Evolutionary conservation across 306 rosid species (phyloP).

Genomic region (Begonia loranthoides): DNA sequence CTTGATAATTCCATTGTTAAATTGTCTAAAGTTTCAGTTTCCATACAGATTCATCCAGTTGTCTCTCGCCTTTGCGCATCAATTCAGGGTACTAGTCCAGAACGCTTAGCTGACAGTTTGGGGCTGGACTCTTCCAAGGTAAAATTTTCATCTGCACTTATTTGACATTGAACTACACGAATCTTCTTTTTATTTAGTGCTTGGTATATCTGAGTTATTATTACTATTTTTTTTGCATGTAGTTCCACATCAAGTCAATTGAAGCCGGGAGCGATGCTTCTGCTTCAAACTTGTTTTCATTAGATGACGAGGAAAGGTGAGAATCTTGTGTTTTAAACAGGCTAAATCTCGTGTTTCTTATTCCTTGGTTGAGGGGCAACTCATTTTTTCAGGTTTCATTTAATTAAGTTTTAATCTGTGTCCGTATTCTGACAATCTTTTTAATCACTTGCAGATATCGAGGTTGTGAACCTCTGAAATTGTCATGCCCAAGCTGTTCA

Average conservation of each 20-base stretch:
- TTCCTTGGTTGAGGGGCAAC: not conserved
- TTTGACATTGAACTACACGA: not conserved
- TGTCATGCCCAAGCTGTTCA: conserved; percentile 85
- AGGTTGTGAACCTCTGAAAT: conserved; percentile 59
- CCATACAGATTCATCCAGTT: conserved; percentile 81
- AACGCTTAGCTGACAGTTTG: conserved; percentile 85
- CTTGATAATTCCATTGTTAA: conserved; percentile 5
- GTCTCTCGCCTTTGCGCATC: conserved; percentile 94
- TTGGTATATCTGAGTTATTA: conserved; percentile 1
- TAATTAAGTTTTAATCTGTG: conserved; percentile 1
- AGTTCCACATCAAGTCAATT: conserved; percentile 66
- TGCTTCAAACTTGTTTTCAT: conserved; percentile 36
- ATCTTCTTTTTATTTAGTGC: too few relatives aligned
- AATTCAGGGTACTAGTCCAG: conserved; percentile 92
- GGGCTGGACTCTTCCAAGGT: conserved; percentile 94
- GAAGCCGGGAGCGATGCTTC: conserved; percentile 48
- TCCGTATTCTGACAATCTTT: not conserved
- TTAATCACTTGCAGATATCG: conserved; percentile 46
- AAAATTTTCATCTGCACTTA: conserved; percentile 9
- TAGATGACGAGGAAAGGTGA: conserved; percentile 78
- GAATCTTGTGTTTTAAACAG: not conserved
- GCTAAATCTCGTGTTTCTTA: not conserved
- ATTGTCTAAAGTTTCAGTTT: conserved; percentile 13
- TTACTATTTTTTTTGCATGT: conserved; percentile 13
- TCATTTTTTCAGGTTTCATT: conserved; percentile 3